Evolutionary conservation across 2,329 filamentous ascomycete species (phyloP), one percentile per base, ranked within the genome.

Genomic region (Reticulascus tulasneorum): DNA sequence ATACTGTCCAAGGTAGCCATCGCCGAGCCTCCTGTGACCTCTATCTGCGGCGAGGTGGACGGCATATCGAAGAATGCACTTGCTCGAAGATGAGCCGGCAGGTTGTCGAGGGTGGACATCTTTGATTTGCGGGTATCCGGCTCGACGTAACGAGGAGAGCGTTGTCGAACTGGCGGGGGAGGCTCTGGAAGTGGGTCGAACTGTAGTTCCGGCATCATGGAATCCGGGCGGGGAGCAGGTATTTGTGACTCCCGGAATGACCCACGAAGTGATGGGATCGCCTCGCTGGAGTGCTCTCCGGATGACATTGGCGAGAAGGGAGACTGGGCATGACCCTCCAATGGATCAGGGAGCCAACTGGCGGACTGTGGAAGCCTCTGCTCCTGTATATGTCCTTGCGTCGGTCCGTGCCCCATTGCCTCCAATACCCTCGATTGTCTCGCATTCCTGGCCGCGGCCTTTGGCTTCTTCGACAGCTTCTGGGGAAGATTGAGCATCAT

Each of bases 401-500:
- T n/a, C n/a, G n/a, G n/a, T n/a, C n/a, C n/a, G 24, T 46, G 44
- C 4, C 42, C 45, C 60, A 88, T 77, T 23, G 73, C 71, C 47
- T 75, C 79, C 28, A 94, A 60, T 7, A 91, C 65, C 50, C 93
- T 82, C 2, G 86, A 86, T 16, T 84, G 79, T 35, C 86, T 77
- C 47, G 81, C 75, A 37, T 88, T 82, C 37, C 81, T 74, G 6
- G 80, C 72, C 9, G 71, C 64, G 4, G 76, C 64, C 35, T 83
- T 76, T 8, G 84, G 79, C 34, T 80, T 74, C 50, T 82, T 86
- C 1, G 90, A 94, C 33, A 97, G 66, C 50, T 88, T 86, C 28
- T 89, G 88, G 1, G 93, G 93, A 10, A 98, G 67, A 51, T 95
- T 97, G 38, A 98, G 73, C 82, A 94, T 90, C 44, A 85, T 82